phyloP scores from a whole-genome alignment of 2,329 filamentous ascomycete species.

The Sclerotinia minor region DNA sequence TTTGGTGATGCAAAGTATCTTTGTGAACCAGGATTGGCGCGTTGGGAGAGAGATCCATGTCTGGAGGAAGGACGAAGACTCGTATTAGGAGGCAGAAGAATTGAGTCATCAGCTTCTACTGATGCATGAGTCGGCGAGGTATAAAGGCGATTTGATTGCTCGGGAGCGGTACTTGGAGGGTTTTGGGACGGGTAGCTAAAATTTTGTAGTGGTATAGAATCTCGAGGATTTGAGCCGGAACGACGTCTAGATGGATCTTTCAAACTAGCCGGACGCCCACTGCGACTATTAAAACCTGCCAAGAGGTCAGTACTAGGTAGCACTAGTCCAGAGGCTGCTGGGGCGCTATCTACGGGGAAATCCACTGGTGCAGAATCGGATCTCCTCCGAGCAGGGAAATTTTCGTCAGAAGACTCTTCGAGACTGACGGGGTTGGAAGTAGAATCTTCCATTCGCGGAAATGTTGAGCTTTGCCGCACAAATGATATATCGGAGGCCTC shows the following conservation, averaged over 20 bases:
- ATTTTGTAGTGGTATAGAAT: constrained; percentile 9
- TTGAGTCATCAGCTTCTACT: constrained; percentile 26
- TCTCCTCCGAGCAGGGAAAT: constrained; percentile 28
- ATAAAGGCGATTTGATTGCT: constrained; percentile 11
- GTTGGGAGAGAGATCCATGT: constrained; percentile 19
- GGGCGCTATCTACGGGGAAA: neutral
- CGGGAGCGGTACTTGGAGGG: constrained; percentile 16
- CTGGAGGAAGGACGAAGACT: constrained; percentile 14
- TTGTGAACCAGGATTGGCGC: constrained; percentile 12
- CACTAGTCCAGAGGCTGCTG: constrained; percentile 21
- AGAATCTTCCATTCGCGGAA: constrained; percentile 11
- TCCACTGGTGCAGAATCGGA: constrained; percentile 32
- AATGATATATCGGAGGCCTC: neutral
- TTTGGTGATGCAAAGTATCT: constrained; percentile 28
- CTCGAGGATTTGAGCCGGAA: constrained; percentile 28
- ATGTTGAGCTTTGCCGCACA: constrained; percentile 22
- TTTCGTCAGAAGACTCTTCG: neutral
- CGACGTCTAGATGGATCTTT: constrained; percentile 37
- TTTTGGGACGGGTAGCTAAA: constrained; percentile 16
- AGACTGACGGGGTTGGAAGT: neutral
- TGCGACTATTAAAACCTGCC: constrained; percentile 39
- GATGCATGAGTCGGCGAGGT: constrained; percentile 28
- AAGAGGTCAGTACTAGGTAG: constrained; percentile 39
- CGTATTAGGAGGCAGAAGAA: constrained; percentile 18
- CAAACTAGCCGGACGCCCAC: constrained; percentile 36